phyloP scores from a whole-genome alignment of 805 yeast species.

The Candida chauliodis region DNA sequence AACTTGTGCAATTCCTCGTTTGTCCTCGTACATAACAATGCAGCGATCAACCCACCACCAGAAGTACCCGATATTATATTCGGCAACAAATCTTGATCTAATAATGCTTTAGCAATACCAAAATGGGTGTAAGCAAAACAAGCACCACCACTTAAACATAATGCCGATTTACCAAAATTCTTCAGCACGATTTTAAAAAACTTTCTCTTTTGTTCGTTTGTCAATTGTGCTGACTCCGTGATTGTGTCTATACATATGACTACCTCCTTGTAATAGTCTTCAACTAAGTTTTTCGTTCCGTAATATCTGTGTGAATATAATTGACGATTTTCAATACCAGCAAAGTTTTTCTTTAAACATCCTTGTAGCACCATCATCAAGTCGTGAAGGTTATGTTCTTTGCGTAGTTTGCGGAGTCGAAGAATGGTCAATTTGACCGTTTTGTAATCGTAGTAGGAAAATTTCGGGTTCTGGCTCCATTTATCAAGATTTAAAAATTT shows the following conservation, averaged over 20 bases:
- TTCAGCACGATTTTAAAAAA: slow-evolving; percentile 57
- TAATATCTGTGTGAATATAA: slow-evolving; percentile 71
- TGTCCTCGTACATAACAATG: slow-evolving; percentile 65
- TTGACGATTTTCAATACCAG: slow-evolving; percentile 71
- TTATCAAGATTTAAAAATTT: slow-evolving; percentile 52
- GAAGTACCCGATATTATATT: slow-evolving; percentile 72
- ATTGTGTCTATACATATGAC: slow-evolving; percentile 44
- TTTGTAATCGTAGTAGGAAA: slow-evolving; percentile 65
- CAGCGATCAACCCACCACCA: slow-evolving; percentile 79
- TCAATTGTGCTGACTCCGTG: slow-evolving; percentile 32
- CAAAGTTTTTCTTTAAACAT: slow-evolving; percentile 70
- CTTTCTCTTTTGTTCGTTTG: slow-evolving; percentile 39
- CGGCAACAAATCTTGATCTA: slow-evolving; percentile 66
- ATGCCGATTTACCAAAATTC: slow-evolving; percentile 69
- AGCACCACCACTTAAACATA: slow-evolving; percentile 77
- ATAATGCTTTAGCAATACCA: slow-evolving; percentile 68
- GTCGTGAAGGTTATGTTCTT: slow-evolving; percentile 36
- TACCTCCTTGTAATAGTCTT: slow-evolving; percentile 52
- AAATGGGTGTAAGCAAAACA: slow-evolving; percentile 74
- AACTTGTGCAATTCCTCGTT: slow-evolving; percentile 58
- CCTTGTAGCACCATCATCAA: slow-evolving; percentile 57
- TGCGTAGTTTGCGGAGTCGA: slow-evolving; percentile 36
- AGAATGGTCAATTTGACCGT: slow-evolving; percentile 49
- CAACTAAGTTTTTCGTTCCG: slow-evolving; percentile 66
- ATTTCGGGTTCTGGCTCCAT: slow-evolving; percentile 61